Conservation (phyloP, 495 filamentous ascomycete species). For the Penicillium lagena region DNA sequence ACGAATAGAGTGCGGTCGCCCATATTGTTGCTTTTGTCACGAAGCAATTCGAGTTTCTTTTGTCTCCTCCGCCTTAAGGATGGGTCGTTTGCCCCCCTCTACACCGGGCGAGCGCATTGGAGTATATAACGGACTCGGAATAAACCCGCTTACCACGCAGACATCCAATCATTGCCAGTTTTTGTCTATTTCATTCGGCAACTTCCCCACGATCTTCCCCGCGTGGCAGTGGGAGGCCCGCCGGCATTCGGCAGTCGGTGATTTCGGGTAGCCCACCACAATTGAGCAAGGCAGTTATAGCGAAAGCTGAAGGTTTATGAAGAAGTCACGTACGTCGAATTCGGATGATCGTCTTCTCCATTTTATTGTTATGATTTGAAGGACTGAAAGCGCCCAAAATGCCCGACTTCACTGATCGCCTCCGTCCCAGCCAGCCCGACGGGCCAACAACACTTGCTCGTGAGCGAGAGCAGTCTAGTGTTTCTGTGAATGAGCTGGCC, state of each 20-base stretch:
- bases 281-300: background rate
- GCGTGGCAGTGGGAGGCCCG: background rate
- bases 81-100: background rate
- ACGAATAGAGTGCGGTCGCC: slow-evolving; percentile 18
- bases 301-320: background rate
- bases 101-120: background rate
- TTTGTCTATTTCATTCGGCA: slow-evolving; percentile 10
- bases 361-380: too few relatives aligned
- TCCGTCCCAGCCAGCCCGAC: slow-evolving; percentile 30
- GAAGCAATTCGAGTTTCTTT: background rate
- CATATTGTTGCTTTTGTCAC: slow-evolving; percentile 2
- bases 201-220: slow-evolving; percentile 13
- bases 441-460: slow-evolving; percentile 29
- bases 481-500: slow-evolving; percentile 29
- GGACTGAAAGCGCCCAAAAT: slow-evolving; percentile 11
- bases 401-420: slow-evolving; percentile 41
- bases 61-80: background rate
- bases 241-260: slow-evolving; percentile 21
- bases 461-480: slow-evolving; percentile 31
- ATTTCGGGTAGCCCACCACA: background rate
- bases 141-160: background rate
- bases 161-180: slow-evolving; percentile 4
- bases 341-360: too few relatives aligned
- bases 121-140: background rate
- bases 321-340: too few relatives aligned